A percentile compares a stretch with the other conserved stretches of the same genome.
These are phyloP conservation scores for Xylaria intraflava DNA, from an alignment of 495 filamentous ascomycete genomes.

Conservation along the genomic window DNA sequence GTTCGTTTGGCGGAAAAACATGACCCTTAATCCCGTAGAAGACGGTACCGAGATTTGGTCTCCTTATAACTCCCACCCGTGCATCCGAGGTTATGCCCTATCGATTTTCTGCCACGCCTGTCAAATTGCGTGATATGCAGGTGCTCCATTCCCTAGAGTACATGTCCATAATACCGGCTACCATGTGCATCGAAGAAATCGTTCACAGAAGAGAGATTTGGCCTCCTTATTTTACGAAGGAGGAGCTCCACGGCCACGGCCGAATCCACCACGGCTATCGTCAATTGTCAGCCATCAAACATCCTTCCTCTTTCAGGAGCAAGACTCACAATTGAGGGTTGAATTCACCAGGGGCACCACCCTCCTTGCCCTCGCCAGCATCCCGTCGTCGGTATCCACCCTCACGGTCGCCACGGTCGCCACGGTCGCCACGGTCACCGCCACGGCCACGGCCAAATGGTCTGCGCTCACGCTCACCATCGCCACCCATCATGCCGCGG, in stretches of 20 bases:
- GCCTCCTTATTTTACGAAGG: conserved; percentile 49
- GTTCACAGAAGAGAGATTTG: conserved; percentile 27
- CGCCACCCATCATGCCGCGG: conserved; percentile 88
- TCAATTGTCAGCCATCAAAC: conserved; percentile 22
- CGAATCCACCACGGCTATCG: conserved; percentile 77
- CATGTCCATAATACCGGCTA: conserved; percentile 40
- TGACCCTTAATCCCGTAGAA: conserved; percentile 32
- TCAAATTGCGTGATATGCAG: conserved; percentile 39
- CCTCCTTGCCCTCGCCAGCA: conserved; percentile 87
- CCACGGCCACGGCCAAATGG: conserved; percentile 54
- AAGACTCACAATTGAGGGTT: conserved; percentile 76
- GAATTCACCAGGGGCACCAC: conserved; percentile 90
- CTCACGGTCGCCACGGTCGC: conserved; percentile 75
- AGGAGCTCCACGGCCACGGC: conserved; percentile 77
- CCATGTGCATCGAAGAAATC: conserved; percentile 39
- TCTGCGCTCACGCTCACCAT: conserved; percentile 76
- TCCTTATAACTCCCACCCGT: conserved; percentile 37
- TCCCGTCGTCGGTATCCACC: conserved; percentile 89
- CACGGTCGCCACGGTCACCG: conserved; percentile 59
- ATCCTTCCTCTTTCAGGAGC: conserved; percentile 13
- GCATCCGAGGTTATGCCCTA: conserved; percentile 33
- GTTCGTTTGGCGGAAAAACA: conserved; percentile 27
- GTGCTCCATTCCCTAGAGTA: conserved; percentile 45
- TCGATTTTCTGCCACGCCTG: conserved; percentile 47
- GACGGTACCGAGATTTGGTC: conserved; percentile 34